Percentiles rank a stretch among this genome's conserved stretches.
phyloP scores from a whole-genome alignment of 345 rosid genomes.

The Lumnitzera racemosa region DNA sequence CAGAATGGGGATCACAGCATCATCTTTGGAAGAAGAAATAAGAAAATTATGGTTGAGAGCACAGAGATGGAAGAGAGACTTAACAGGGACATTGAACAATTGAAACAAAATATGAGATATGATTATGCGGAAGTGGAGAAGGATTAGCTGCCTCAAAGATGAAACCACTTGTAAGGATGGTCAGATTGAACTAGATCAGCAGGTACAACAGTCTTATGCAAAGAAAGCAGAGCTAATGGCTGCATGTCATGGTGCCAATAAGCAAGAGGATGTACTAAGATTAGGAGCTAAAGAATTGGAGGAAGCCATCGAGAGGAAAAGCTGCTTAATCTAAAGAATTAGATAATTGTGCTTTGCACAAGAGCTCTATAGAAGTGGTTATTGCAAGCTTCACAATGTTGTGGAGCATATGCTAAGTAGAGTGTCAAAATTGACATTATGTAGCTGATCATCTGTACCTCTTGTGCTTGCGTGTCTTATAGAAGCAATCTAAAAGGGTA shows the following conservation, averaged over 20 bases:
- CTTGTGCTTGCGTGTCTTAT: too few relatives aligned
- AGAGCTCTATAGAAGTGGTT: too few relatives aligned
- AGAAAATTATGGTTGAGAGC: constrained; percentile 43
- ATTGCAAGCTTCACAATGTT: too few relatives aligned
- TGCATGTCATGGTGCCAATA: constrained; percentile 19
- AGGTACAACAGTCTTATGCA: constrained; percentile 34
- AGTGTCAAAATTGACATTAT: too few relatives aligned
- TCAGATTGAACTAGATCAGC: constrained; percentile 40
- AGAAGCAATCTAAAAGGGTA: too few relatives aligned
- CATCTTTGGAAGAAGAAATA: constrained; percentile 57
- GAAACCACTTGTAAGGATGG: constrained; percentile 28
- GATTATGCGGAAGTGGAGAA: constrained; percentile 26
- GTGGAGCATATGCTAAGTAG: too few relatives aligned
- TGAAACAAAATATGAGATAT: constrained; percentile 30
- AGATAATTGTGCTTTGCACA: too few relatives aligned
- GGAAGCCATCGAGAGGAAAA: constrained; percentile 43
- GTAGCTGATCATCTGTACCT: too few relatives aligned
- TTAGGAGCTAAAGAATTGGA: constrained; percentile 31
- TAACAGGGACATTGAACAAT: constrained; percentile 20
- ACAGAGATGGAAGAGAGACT: constrained; percentile 30
- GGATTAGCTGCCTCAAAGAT: constrained; percentile 29
- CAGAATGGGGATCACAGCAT: constrained; percentile 55
- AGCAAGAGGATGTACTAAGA: constrained; percentile 25
- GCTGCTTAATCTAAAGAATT: constrained; percentile 15
- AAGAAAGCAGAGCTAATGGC: constrained; percentile 39